Evolutionary conservation across 2,329 filamentous ascomycete genomes (phyloP), one percentile per base, ranked within the genome.

Genomic region (Exophiala dermatitidis): DNA sequence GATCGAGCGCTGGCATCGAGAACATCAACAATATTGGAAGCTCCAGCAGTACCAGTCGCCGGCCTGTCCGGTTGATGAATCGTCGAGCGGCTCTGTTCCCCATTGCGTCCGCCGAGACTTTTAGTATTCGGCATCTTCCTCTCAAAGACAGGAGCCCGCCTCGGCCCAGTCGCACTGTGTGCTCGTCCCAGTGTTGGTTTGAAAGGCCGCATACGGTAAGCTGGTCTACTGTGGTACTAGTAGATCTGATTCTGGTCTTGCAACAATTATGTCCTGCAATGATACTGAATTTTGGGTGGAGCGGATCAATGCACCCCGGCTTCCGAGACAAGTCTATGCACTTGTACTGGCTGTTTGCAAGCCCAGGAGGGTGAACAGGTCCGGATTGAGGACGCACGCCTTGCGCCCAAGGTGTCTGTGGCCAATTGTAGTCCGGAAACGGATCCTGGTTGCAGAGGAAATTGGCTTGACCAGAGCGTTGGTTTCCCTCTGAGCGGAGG

Each of bases 1-100:
- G 53, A 56, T 58, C 49, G 51, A 53, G 47, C 50, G 53, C 45
- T 5, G 53, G 42, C 50, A 44, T 5, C 4, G 12, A 26, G 36
- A 38, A 10, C 6, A 34, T 34, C 31, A 31, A 50, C 36, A 31
- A 31, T n/a, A 44, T 50, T 26, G 36, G 44, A 30, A 38, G 44
- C 36, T 28, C 19, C 38, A 34, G 38, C 12, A 41, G 38, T 26
- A 34, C 12, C 12, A 41, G 38, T 28, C 4, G n/a, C 5, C 5
- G 12, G 7, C 1, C 38, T 28, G 33, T 4, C 29, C 42, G n/a
- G 12, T 4, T 33, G 3, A 12, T 26, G 12, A 28, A 6, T 10
- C 5, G 28, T 32, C 12, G 44, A 30, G 19, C 19, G 19, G 19
- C 19, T 19, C 19, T 46, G 44, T 36, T 37, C 12, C 37, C 28